phyloP scores from a whole-genome alignment of 441 rosid genomes.

The Erodium trifolium region DNA sequence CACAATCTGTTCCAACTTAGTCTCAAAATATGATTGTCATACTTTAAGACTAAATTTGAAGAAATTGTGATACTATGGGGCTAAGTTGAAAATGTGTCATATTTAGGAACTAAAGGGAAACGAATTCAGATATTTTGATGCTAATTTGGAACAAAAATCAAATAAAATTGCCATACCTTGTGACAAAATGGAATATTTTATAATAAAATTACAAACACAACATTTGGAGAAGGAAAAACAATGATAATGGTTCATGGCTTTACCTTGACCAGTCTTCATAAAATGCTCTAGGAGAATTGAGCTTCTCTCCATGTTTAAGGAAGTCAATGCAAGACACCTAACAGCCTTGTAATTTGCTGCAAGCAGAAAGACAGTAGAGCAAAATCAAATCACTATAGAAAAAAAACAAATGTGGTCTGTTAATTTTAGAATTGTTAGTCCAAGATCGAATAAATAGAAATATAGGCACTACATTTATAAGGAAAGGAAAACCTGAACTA shows the following conservation, averaged over 20 bases:
- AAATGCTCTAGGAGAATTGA: slow-evolving; percentile 64
- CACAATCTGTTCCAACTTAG: neutral
- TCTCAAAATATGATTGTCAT: neutral
- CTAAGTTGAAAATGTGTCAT: neutral
- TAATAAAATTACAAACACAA: neutral
- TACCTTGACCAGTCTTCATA: slow-evolving; percentile 68
- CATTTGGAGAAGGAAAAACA: slow-evolving; percentile 2
- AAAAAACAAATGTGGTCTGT: neutral
- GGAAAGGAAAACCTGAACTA: too few species aligned
- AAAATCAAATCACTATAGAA: neutral
- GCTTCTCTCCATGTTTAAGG: slow-evolving; percentile 69
- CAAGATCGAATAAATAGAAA: too few species aligned
- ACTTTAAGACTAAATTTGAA: neutral
- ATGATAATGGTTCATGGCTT: slow-evolving; percentile 9
- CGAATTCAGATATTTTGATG: neutral
- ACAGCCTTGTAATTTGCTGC: slow-evolving; percentile 95
- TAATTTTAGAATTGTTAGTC: neutral
- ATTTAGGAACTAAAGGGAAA: neutral
- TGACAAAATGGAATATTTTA: too few species aligned
- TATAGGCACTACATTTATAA: too few species aligned
- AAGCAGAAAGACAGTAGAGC: slow-evolving; percentile 1
- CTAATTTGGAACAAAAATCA: neutral
- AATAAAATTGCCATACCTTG: neutral
- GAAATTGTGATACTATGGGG: neutral
- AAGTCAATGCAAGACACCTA: slow-evolving; percentile 68